These are phyloP conservation scores for Solanum acaule DNA, from an alignment of 257 asterid genomes.

Conservation along the genomic window DNA sequence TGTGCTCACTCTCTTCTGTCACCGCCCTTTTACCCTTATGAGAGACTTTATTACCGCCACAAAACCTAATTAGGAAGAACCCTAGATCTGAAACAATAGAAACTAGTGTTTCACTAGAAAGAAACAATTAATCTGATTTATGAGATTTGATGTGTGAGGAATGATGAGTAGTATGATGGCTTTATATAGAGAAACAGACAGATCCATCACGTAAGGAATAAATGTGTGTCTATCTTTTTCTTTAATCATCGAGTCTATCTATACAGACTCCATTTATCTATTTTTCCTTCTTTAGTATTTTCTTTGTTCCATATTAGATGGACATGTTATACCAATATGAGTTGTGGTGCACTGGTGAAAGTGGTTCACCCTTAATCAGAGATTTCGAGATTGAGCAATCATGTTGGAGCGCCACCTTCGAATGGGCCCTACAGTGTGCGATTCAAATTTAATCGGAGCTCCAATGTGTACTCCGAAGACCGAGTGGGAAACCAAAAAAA, in stretches of 20 bases:
- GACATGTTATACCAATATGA: too few species aligned
- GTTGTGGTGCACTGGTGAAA: too few species aligned
- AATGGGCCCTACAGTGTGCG: too few species aligned
- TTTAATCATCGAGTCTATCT: constrained; percentile 8
- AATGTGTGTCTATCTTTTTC: constrained; percentile 40
- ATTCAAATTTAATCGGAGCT: too few species aligned
- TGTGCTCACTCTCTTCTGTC: constrained; percentile 54
- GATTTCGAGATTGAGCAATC: too few species aligned
- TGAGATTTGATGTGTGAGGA: constrained; percentile 22
- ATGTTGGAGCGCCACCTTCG: too few species aligned
- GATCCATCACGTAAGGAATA: constrained; percentile 40
- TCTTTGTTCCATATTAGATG: too few species aligned
- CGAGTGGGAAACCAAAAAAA: too few species aligned
- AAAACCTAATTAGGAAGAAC: not conserved
- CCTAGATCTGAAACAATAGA: constrained; percentile 9
- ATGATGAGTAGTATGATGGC: constrained; percentile 11
- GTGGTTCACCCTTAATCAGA: too few species aligned
- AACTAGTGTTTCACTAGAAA: not conserved
- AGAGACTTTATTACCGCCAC: not conserved
- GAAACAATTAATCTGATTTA: not conserved
- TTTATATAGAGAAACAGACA: constrained; percentile 45
- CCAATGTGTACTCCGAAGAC: too few species aligned
- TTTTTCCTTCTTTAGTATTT: too few species aligned
- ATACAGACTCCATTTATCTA: not conserved
- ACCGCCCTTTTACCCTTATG: constrained; percentile 21